Evolutionary conservation across 2,329 filamentous ascomycete genomes (phyloP).

Genomic region (Xylariomycetidae sp.): DNA sequence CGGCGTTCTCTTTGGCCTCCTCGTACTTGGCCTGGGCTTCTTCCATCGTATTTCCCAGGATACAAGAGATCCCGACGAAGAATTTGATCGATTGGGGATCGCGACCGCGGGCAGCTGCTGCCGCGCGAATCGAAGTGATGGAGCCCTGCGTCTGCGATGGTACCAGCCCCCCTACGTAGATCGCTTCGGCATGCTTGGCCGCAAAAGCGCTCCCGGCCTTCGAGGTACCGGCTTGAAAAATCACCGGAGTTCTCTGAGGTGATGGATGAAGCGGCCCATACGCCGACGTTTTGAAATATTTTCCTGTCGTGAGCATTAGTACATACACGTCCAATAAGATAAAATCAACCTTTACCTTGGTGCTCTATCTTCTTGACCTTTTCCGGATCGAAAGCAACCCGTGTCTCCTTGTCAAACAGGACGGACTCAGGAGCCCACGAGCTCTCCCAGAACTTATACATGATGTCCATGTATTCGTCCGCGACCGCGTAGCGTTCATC

Average conservation of each 20-base stretch:
- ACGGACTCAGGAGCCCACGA: slow-evolving; percentile 9
- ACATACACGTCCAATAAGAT: not conserved
- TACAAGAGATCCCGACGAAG: slow-evolving; percentile 13
- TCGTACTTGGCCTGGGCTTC: slow-evolving; percentile 18
- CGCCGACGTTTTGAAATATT: slow-evolving; percentile 5
- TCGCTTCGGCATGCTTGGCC: slow-evolving; percentile 17
- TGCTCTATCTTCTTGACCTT: slow-evolving; percentile 10
- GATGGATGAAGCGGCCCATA: slow-evolving; percentile 5
- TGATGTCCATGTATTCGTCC: slow-evolving; percentile 15
- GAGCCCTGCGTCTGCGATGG: slow-evolving; percentile 7
- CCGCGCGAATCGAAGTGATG: slow-evolving; percentile 14
- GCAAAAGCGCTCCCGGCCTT: slow-evolving; percentile 16
- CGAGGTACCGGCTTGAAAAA: slow-evolving; percentile 20
- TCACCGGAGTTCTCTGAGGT: slow-evolving; percentile 13
- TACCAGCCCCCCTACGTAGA: slow-evolving; percentile 15
- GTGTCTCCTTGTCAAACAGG: slow-evolving; percentile 3
- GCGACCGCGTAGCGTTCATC: slow-evolving; percentile 17
- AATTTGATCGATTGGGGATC: slow-evolving; percentile 16
- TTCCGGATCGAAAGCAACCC: slow-evolving; percentile 2
- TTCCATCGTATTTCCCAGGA: slow-evolving; percentile 14
- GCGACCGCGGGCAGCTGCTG: slow-evolving; percentile 9
- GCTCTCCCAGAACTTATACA: slow-evolving; percentile 15
- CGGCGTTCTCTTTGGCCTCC: slow-evolving; percentile 9
- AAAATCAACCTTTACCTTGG: slow-evolving; percentile 3
- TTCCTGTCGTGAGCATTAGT: slow-evolving; percentile 1